Conservation (phyloP, 176 grass and related monocot genomes). For the Bromus sterilis region DNA sequence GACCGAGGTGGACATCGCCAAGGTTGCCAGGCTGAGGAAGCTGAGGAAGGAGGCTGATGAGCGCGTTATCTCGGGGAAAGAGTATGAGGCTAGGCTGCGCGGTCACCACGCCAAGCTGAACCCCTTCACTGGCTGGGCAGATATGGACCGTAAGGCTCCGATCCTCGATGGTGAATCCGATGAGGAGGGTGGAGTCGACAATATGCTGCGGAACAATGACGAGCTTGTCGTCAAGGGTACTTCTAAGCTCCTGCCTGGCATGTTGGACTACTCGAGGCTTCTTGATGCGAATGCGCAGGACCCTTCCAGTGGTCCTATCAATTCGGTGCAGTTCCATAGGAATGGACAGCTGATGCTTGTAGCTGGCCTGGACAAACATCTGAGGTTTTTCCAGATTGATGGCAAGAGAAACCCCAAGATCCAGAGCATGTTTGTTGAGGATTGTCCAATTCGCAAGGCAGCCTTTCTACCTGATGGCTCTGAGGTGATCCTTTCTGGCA, state of each 20-base stretch:
- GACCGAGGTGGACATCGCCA: slow-evolving; percentile 49
- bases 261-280: slow-evolving; percentile 74
- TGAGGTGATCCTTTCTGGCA: slow-evolving; percentile 72
- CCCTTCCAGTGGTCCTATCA: slow-evolving; percentile 53
- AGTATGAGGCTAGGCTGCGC: slow-evolving; percentile 61
- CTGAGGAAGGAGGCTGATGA: slow-evolving; percentile 58
- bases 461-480: slow-evolving; percentile 75
- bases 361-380: slow-evolving; percentile 55
- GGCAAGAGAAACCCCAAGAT: slow-evolving; percentile 79
- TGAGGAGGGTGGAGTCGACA: slow-evolving; percentile 33
- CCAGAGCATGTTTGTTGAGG: slow-evolving; percentile 69
- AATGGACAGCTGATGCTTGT: slow-evolving; percentile 84
- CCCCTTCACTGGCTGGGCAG: slow-evolving; percentile 58
- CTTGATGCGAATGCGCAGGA: slow-evolving; percentile 67
- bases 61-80: slow-evolving; percentile 49
- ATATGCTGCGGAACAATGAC: slow-evolving; percentile 25
- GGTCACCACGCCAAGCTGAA: slow-evolving; percentile 67
- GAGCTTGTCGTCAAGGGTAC: slow-evolving; percentile 33
- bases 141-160: slow-evolving; percentile 28
- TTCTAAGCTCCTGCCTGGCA: slow-evolving; percentile 64
- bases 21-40: slow-evolving; percentile 59
- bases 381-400: slow-evolving; percentile 88
- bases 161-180: slow-evolving; percentile 6
- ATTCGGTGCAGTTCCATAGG: slow-evolving; percentile 86
- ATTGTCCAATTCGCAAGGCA: slow-evolving; percentile 68